Evolutionary conservation across 371 early-diverging fungal genomes (phyloP).

Genomic region (Mucor plumbeus): DNA sequence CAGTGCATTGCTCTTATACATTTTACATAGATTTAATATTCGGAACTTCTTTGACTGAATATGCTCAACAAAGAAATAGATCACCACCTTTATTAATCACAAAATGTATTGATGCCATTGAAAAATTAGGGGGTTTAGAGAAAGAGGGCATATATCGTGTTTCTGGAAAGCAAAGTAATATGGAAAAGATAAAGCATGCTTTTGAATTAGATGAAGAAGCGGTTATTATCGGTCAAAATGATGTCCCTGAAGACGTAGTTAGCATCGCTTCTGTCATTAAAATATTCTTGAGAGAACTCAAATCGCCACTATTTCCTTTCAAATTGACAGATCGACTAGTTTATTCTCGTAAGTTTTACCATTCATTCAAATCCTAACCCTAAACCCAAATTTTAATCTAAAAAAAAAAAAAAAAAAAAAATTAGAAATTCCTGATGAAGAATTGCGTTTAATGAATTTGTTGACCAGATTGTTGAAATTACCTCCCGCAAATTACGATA

Average conservation of each 20-base stretch:
- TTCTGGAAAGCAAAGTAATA: slow-evolving; percentile 65
- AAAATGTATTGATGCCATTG: slow-evolving; percentile 66
- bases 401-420: too few species aligned
- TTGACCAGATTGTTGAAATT: slow-evolving; percentile 55
- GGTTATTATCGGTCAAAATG: slow-evolving; percentile 56
- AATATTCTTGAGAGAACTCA: slow-evolving; percentile 67
- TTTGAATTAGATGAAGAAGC: slow-evolving; percentile 64
- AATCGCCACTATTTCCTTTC: slow-evolving; percentile 71
- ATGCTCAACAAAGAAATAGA: slow-evolving; percentile 50
- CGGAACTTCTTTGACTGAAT: slow-evolving; percentile 59
- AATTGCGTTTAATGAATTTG: slow-evolving; percentile 55
- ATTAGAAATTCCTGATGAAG: slow-evolving; percentile 56
- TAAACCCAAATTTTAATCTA: background rate
- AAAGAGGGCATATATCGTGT: slow-evolving; percentile 75
- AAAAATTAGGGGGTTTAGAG: slow-evolving; percentile 64
- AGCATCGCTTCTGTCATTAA: slow-evolving; percentile 68
- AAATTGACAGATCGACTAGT: slow-evolving; percentile 57
- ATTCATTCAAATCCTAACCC: background rate
- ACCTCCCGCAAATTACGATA: slow-evolving; percentile 61
- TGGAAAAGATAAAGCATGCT: slow-evolving; percentile 57
- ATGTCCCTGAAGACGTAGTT: slow-evolving; percentile 60
- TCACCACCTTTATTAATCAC: slow-evolving; percentile 63
- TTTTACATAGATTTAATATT: slow-evolving; percentile 59
- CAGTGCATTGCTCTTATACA: background rate
- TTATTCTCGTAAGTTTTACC: slow-evolving; percentile 56